Conservation (phyloP, 495 filamentous ascomycete species). For the Tuber borchii region DNA sequence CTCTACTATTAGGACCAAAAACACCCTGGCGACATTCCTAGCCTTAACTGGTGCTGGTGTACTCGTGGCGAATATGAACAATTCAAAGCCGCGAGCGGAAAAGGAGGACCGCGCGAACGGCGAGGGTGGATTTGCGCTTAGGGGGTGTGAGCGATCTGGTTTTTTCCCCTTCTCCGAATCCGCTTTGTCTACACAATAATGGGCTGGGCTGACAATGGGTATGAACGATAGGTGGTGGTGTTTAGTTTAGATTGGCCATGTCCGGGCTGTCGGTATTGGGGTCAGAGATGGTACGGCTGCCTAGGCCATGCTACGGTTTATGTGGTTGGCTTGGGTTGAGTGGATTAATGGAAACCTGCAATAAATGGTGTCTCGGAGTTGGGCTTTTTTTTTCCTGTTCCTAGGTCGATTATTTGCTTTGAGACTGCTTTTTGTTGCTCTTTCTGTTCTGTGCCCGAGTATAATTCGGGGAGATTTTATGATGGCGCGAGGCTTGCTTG, state of each 20-base stretch:
- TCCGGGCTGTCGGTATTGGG: background rate
- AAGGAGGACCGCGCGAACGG: background rate
- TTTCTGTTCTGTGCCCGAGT: background rate
- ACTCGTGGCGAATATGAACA: background rate
- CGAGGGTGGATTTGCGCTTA: background rate
- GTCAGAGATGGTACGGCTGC: background rate
- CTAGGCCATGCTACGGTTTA: background rate
- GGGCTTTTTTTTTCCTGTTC: background rate
- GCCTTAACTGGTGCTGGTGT: background rate
- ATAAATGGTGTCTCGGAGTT: slow-evolving; percentile 1
- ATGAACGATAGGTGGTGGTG: background rate
- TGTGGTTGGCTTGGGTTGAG: background rate
- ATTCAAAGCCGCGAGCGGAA: background rate
- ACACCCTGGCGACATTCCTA: background rate
- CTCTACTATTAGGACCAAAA: background rate
- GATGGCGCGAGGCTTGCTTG: background rate
- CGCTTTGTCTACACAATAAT: background rate
- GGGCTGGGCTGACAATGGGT: background rate
- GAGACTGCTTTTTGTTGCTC: background rate
- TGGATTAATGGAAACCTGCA: background rate
- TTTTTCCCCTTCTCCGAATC: background rate
- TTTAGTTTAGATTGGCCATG: background rate
- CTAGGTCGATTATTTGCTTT: background rate
- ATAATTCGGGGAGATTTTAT: background rate
- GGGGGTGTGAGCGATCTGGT: slow-evolving; percentile 1